A percentile compares a stretch with the other conserved stretches of the same genome.
phyloP scores from a whole-genome alignment of 75 land plant species.

The Pinus tabuliformis region DNA sequence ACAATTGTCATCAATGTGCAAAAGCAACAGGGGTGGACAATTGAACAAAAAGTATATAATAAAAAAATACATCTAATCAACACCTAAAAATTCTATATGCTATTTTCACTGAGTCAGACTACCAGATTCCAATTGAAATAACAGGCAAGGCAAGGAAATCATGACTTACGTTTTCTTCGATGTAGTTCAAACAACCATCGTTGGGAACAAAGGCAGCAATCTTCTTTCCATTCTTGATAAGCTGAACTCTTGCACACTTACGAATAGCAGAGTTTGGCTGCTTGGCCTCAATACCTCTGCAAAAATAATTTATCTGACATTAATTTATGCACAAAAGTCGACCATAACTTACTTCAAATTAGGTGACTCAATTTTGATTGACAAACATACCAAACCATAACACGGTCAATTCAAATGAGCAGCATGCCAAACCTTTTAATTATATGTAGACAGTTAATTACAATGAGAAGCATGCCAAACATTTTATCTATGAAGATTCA shows the following conservation, averaged over 20 bases:
- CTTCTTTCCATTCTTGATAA: slow-evolving; percentile 82
- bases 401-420: too few relatives aligned
- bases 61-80: neutral
- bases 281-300: slow-evolving; percentile 60
- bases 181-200: slow-evolving; percentile 75
- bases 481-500: too few relatives aligned
- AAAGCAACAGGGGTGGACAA: neutral
- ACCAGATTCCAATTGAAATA: neutral
- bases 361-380: too few relatives aligned
- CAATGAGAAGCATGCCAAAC: too few relatives aligned
- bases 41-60: neutral
- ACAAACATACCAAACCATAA: too few relatives aligned
- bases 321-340: too few relatives aligned
- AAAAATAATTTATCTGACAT: too few relatives aligned
- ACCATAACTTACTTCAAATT: too few relatives aligned
- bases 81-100: neutral
- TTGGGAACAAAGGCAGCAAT: slow-evolving; percentile 74
- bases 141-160: slow-evolving; percentile 12
- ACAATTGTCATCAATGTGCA: too few relatives aligned
- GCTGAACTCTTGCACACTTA: slow-evolving; percentile 76
- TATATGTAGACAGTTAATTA: too few relatives aligned
- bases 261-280: slow-evolving; percentile 74
- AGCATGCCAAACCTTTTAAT: too few relatives aligned
- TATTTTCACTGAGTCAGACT: neutral
- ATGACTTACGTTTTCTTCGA: slow-evolving; percentile 55